Evolutionary conservation across 148 eudicot species (phyloP), one percentile per base, ranked within the genome.

Genomic region (Rhododendron mucronatum): DNA sequence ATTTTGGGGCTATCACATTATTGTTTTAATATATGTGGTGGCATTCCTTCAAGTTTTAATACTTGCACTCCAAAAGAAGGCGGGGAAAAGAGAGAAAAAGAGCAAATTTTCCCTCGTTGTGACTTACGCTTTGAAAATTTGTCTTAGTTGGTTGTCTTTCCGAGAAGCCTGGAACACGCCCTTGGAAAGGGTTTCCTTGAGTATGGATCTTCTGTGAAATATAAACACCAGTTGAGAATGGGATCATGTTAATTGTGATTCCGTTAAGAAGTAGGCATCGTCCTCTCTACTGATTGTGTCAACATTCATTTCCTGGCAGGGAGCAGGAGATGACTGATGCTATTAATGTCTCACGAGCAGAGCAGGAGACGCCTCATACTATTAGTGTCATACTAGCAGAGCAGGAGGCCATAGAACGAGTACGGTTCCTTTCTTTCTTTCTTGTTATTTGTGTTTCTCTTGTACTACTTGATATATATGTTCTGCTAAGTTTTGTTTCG

Each of bases 251-350:
- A 30, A 30, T 75, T 45, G 26, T 44, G 28, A 59, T 59, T 59
- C 8, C 8, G 67, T 59, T 59, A 59, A 59, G n/a, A 59, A 37
- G 39, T 37, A 37, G 39, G 39, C 47, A 44, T 37, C 39, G 59
- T 82, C 53, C 37, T 39, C 11, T 39, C 18, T 69, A 57, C 44
- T 83, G 61, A 44, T 83, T 83, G 85, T 69, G 74, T 20, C 23
- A 26, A 67, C 76, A 63, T 71, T 23, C 16, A 12, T 39, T 83
- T 59, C n/a, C 73, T 87, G 85, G 18, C 74, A 96, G 99, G 98
- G 99, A 96, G 77, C 96, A 95, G 88, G 99, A 93, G 57, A 92
- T 94, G 95, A 96, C 98, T 69, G 97, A 96, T 84, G 93, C 97
- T 44, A 89, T 96, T 67, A 96, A 95, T 85, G 98, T 94, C 78